Base-by-base conservation (phyloP, 2,329 filamentous ascomycete genomes). In the Fusarium euwallaceae region DNA sequence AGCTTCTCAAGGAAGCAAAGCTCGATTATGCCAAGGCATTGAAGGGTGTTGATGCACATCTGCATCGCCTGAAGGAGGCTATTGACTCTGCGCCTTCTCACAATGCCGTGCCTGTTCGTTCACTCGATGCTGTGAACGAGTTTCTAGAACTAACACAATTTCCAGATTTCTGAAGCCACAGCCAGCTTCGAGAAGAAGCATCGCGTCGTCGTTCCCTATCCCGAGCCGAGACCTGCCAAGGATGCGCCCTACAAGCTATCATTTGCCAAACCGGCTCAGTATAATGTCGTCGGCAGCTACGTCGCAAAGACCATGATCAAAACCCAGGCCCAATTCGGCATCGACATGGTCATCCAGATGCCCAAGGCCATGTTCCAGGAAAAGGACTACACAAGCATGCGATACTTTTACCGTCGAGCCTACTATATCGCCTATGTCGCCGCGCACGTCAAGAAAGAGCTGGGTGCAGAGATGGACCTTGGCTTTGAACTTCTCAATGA, bases 351-450 rank as follows among this genome's bases (percentile, higher is more conserved):
- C 7, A 91, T 97, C 17, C 93, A 93, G 58, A 97, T 99, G 91
- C 96, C 97, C 6, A 83, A 86, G 67, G 85, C 89, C 1, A 84
- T 98, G 14, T 95, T 98, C 78, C 95, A 98, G 80, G 94, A 97
- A 53, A 98, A 98, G 84, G 97, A 99, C 83, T 98, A 96, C 81
- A 88, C 95, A 60, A 95, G 98, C 82, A 89, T 97, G 86, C 91
- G 97, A 71, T 98, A 97, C 84, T 98, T 98, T 80, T 95, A 98
- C 85, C 97, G 98, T 79, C 88, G 95, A 73, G 94, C 97, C 14
- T 98, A 96, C 83, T 98, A 97, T 80, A 86, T 98, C 61, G 94
- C 95, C 37, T 94, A 93, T 74, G 86, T 98, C 66, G 92, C 95
- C 16, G 91, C 90, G 34, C 91, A 89, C 6, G 85, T 98, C 62